Evolutionary conservation across 2,329 filamentous ascomycete genomes (phyloP).

Genomic region (Clonostachys byssicola): DNA sequence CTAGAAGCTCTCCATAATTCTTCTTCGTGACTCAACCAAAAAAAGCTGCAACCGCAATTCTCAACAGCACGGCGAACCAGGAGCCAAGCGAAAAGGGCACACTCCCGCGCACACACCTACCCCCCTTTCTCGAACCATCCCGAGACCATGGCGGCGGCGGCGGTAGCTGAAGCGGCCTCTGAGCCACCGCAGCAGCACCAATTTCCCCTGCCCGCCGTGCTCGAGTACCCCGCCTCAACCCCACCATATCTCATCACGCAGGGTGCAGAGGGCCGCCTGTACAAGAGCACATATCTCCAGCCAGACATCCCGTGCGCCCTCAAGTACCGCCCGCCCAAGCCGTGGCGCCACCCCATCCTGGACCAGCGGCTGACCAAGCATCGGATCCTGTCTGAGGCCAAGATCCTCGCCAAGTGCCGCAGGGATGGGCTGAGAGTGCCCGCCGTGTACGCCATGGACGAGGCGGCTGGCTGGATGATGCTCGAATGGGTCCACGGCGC

Average conservation of each 20-base stretch:
- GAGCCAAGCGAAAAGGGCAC: no score
- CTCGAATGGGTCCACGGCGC: constrained; percentile 80
- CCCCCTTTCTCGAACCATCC: no score
- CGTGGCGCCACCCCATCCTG: constrained; percentile 86
- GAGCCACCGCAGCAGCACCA: background rate
- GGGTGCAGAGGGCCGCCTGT: constrained; percentile 93
- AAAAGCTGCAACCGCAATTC: no score
- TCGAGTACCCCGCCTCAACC: constrained; percentile 55
- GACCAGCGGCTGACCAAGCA: constrained; percentile 83
- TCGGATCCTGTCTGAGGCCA: constrained; percentile 83
- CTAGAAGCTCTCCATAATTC: no score
- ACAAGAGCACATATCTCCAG: constrained; percentile 76
- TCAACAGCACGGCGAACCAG: no score
- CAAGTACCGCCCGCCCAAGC: constrained; percentile 87
- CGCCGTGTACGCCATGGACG: constrained; percentile 67
- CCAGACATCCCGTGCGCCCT: constrained; percentile 69
- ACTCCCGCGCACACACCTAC: no score
- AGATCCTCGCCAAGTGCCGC: constrained; percentile 75
- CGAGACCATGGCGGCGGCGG: no score
- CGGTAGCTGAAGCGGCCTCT: no score
- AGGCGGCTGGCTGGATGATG: constrained; percentile 66
- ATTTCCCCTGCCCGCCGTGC: constrained; percentile 58
- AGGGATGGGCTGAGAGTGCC: constrained; percentile 80
- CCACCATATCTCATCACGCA: constrained; percentile 74
- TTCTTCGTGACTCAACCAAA: no score